Conservation (phyloP, 139 green algal species). For the Yamagishiella unicocca region DNA sequence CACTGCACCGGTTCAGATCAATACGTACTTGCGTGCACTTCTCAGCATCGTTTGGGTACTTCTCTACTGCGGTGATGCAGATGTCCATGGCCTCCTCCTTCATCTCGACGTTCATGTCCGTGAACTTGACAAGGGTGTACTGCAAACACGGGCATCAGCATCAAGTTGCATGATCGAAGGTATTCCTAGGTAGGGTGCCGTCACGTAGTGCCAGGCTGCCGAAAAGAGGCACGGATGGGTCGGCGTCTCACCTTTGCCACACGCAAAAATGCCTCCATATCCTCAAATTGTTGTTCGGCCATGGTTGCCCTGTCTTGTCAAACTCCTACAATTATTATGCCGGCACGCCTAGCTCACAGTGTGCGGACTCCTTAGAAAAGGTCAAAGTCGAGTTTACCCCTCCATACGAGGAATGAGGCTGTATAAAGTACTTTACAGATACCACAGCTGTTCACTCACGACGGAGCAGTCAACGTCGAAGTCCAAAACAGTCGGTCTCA, state of each 20-base stretch:
- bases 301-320: background rate
- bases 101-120: conserved; percentile 89
- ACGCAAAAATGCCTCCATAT: conserved; percentile 76
- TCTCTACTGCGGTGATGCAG: conserved; percentile 87
- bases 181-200: background rate
- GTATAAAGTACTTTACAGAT: background rate
- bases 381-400: background rate
- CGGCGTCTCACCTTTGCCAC: conserved; percentile 62
- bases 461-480: background rate
- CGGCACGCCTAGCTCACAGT: background rate
- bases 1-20: too few species aligned
- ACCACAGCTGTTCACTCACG: background rate
- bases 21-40: conserved; percentile 85
- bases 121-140: conserved; percentile 88
- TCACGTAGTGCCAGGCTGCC: too few species aligned
- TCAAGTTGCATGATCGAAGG: background rate
- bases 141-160: background rate
- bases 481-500: background rate
- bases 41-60: conserved; percentile 82
- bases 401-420: too few species aligned
- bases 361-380: background rate
- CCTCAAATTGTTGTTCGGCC: conserved; percentile 58
- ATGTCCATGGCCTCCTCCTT: conserved; percentile 89
- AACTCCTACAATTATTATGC: background rate
- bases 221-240: too few species aligned